phyloP scores from a whole-genome alignment of 179 eudicot species.

The Vitellaria paradoxa region DNA sequence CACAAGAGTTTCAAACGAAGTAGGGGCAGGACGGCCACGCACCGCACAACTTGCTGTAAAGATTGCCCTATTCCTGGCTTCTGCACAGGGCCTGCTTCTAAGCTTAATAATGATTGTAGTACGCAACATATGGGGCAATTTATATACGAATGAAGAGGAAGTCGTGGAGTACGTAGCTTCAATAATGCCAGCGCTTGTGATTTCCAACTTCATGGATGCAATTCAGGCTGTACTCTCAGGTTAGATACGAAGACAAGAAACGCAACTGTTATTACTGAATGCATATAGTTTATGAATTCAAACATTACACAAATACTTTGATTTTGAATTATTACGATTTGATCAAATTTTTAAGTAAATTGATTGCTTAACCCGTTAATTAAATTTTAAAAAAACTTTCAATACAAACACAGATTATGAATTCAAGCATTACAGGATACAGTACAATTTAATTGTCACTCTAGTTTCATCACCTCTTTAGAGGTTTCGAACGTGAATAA shows the following conservation, averaged over 20 bases:
- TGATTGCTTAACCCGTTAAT: too few relatives aligned
- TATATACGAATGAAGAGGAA: constrained; percentile 29
- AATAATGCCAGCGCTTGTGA: constrained; percentile 26
- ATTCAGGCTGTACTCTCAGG: constrained; percentile 33
- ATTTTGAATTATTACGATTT: too few relatives aligned
- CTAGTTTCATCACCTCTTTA: too few relatives aligned
- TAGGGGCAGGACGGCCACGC: constrained; percentile 40
- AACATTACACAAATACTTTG: too few relatives aligned
- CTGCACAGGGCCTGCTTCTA: constrained; percentile 25
- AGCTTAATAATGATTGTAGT: constrained; percentile 15
- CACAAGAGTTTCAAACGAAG: constrained; percentile 48
- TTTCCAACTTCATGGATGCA: constrained; percentile 37
- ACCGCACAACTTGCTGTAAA: constrained; percentile 28
- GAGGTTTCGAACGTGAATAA: too few relatives aligned
- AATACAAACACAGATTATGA: too few relatives aligned
- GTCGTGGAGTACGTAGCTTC: constrained; percentile 24
- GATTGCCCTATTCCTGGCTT: constrained; percentile 24
- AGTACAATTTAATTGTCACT: too few relatives aligned
- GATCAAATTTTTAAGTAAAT: too few relatives aligned
- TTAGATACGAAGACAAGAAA: neutral
- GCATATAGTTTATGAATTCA: too few relatives aligned
- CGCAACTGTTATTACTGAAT: too few relatives aligned
- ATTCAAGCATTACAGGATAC: too few relatives aligned
- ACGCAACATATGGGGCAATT: constrained; percentile 20
- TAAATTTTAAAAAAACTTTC: too few relatives aligned